phyloP scores from a whole-genome alignment of 2,329 filamentous ascomycete species.

The Fusarium subtropicale region DNA sequence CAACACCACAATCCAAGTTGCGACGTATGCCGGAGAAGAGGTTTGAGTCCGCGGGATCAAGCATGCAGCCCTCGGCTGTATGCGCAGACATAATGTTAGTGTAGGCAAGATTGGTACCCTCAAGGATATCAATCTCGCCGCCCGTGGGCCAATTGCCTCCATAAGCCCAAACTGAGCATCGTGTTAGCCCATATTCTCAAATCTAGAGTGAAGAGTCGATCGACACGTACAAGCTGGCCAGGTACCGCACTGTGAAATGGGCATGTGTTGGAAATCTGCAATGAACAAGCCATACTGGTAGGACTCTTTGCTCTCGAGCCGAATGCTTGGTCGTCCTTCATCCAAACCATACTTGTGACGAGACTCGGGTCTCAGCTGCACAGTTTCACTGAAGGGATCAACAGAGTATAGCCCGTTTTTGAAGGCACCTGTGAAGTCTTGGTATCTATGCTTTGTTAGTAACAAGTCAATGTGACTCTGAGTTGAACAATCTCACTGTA shows the following conservation, averaged over 20 bases:
- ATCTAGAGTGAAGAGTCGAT: neutral
- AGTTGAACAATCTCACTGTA: constrained; percentile 64
- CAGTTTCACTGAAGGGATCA: constrained; percentile 55
- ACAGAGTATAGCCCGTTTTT: constrained; percentile 57
- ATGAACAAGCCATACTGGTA: constrained; percentile 77
- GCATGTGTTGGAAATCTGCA: constrained; percentile 79
- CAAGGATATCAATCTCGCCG: constrained; percentile 78
- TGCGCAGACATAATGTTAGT: constrained; percentile 72
- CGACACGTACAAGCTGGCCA: constrained; percentile 74
- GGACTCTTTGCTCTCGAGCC: constrained; percentile 71
- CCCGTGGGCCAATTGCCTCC: constrained; percentile 68
- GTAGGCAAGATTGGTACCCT: constrained; percentile 73
- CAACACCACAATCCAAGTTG: constrained; percentile 54
- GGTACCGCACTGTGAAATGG: constrained; percentile 74
- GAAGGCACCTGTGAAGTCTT: constrained; percentile 56
- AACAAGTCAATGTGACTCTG: constrained; percentile 14
- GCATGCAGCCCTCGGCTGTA: constrained; percentile 57
- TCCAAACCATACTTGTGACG: constrained; percentile 52
- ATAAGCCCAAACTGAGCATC: constrained; percentile 62
- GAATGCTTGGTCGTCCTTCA: constrained; percentile 68
- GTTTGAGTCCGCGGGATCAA: constrained; percentile 36
- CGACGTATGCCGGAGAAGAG: constrained; percentile 46
- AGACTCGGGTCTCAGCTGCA: constrained; percentile 61
- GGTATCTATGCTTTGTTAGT: constrained; percentile 54
- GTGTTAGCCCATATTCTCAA: constrained; percentile 14